Conservation (phyloP, 768 basidiomycete species). For the Mycena alexandri region DNA sequence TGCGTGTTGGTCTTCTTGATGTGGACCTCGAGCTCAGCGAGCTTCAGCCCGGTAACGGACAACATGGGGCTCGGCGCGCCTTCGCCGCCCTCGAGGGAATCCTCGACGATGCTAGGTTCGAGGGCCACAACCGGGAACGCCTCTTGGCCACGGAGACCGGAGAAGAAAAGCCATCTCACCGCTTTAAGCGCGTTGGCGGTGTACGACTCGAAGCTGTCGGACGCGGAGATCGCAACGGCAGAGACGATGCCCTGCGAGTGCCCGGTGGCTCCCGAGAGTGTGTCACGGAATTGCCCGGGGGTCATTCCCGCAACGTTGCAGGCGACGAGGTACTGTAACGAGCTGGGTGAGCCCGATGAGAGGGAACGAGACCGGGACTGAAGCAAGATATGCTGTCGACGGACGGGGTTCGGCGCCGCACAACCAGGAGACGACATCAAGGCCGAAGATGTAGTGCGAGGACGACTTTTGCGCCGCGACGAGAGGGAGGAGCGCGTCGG, state of each 20-base stretch:
- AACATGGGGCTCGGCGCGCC: constrained; percentile 96
- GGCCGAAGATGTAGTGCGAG: constrained; percentile 82
- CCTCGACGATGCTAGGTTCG: constrained; percentile 89
- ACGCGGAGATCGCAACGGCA: constrained; percentile 89
- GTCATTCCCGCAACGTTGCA: constrained; percentile 81
- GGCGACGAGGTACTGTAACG: constrained; percentile 88
- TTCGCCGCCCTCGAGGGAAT: constrained; percentile 92
- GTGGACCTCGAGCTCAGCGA: constrained; percentile 84
- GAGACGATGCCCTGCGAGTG: constrained; percentile 98
- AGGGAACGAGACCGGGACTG: constrained; percentile 93
- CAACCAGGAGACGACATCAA: constrained; percentile 90
- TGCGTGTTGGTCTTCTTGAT: constrained; percentile 90
- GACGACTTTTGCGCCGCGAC: constrained; percentile 69
- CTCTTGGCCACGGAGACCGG: constrained; percentile 93
- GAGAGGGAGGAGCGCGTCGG: constrained; percentile 79
- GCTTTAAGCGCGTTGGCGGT: constrained; percentile 84
- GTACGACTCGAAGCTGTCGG: constrained; percentile 81
- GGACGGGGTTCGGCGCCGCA: constrained; percentile 78
- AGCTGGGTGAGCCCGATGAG: constrained; percentile 97
- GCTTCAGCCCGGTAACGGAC: constrained; percentile 83
- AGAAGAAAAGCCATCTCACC: constrained; percentile 92
- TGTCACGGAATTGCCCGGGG: constrained; percentile 83
- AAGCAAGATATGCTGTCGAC: constrained; percentile 87
- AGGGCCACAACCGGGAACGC: constrained; percentile 93
- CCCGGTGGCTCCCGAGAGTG: constrained; percentile 90